A percentile compares a stretch with the other conserved stretches of the same genome.
These are phyloP conservation scores for Auricularia sp. DNA, from an alignment of 768 basidiomycete species.

Conservation along the genomic window DNA sequence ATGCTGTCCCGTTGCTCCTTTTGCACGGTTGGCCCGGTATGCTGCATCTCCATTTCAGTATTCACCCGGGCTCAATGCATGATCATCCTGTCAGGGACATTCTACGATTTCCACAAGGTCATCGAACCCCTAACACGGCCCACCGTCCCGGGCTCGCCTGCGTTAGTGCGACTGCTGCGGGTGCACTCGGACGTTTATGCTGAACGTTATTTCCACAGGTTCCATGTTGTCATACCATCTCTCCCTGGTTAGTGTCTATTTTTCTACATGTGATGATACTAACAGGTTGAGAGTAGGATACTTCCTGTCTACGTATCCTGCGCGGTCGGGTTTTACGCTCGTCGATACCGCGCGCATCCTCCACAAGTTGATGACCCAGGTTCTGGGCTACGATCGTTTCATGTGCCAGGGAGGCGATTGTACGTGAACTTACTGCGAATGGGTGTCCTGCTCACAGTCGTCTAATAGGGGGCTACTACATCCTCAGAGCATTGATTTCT, in stretches of 20 bases:
- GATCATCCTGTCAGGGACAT: constrained; percentile 6
- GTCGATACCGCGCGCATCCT: constrained; percentile 10
- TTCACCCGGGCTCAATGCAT: background rate
- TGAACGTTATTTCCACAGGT: constrained; percentile 3
- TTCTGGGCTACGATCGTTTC: constrained; percentile 12
- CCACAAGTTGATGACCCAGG: constrained; percentile 11
- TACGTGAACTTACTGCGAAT: constrained; percentile 2
- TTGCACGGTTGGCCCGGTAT: constrained; percentile 13
- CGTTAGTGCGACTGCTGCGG: constrained; percentile 6
- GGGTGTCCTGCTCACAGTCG: too few species aligned
- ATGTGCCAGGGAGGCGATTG: constrained; percentile 14
- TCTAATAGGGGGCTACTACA: constrained; percentile 9
- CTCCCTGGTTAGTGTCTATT: constrained; percentile 5
- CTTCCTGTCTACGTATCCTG: constrained; percentile 11
- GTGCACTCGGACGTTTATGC: background rate
- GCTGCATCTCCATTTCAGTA: background rate
- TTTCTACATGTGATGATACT: background rate
- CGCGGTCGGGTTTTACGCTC: constrained; percentile 7
- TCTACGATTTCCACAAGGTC: constrained; percentile 15
- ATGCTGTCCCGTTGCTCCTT: constrained; percentile 10
- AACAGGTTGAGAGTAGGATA: background rate
- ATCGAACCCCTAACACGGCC: constrained; percentile 12
- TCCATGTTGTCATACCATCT: constrained; percentile 13
- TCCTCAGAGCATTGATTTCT: constrained; percentile 11
- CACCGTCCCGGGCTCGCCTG: constrained; percentile 4